Evolutionary conservation across 768 basidiomycete genomes (phyloP).

Genomic region (Botryobasidium botryosum): DNA sequence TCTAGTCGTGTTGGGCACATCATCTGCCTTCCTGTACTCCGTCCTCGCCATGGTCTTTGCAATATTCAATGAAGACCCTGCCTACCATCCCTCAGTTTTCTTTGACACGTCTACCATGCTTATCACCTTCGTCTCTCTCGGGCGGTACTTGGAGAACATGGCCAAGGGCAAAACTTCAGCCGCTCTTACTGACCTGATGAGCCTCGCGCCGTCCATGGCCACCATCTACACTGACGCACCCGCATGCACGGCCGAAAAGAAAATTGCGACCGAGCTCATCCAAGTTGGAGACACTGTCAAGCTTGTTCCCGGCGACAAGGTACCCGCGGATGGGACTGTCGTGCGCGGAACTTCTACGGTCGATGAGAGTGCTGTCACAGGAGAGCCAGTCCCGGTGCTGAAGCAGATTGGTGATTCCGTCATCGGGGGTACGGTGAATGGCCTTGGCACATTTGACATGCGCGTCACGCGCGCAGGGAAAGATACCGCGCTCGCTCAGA

Average conservation of each 20-base stretch:
- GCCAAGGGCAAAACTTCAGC: conserved; percentile 96
- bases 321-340: conserved; percentile 90
- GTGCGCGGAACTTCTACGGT: conserved; percentile 70
- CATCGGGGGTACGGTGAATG: conserved; percentile 95
- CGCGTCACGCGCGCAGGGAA: conserved; percentile 87
- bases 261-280: conserved; percentile 83
- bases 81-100: conserved; percentile 72
- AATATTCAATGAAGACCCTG: conserved; percentile 41
- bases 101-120: conserved; percentile 99
- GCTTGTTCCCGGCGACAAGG: conserved; percentile 88
- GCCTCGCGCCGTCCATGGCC: conserved; percentile 86
- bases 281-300: conserved; percentile 90
- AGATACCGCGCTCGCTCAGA: conserved; percentile 91
- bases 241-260: conserved; percentile 67
- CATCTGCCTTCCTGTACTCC: conserved; percentile 88
- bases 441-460: conserved; percentile 95
- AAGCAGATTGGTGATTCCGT: conserved; percentile 75
- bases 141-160: conserved; percentile 87
- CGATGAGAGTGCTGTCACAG: conserved; percentile 93
- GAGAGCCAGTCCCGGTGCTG: conserved; percentile 76
- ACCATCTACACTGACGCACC: conserved; percentile 85
- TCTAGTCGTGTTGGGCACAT: conserved; percentile 87
- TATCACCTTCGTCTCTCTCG: conserved; percentile 90
- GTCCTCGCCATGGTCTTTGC: conserved; percentile 50
- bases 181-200: conserved; percentile 91